Conservation (phyloP, 177 flowering plant species). For the Vitis hybrid region DNA sequence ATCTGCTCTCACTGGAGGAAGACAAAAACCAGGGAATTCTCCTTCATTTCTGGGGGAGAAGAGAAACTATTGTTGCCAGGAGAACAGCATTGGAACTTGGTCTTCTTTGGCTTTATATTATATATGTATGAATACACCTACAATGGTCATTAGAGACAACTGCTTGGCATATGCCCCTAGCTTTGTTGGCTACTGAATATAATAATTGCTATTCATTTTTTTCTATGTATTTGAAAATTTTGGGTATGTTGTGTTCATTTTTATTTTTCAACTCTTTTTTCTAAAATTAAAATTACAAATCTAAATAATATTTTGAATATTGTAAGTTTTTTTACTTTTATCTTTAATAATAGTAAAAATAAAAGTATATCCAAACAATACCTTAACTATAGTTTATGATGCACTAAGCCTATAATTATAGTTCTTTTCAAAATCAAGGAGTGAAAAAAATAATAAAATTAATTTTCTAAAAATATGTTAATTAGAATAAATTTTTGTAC, state of each 20-base stretch:
- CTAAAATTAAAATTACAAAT: not conserved
- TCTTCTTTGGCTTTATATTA: constrained; percentile 45
- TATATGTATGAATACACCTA: constrained; percentile 11
- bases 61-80: not conserved
- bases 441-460: too few species aligned
- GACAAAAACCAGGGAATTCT: constrained; percentile 51
- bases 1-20: constrained; percentile 34
- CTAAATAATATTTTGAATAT: too few species aligned
- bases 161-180: constrained; percentile 16
- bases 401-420: too few species aligned
- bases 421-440: too few species aligned
- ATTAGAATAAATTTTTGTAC: too few species aligned
- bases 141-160: constrained; percentile 7
- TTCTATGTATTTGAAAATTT: not conserved
- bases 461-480: too few species aligned
- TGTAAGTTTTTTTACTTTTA: too few species aligned
- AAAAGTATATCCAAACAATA: too few species aligned
- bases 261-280: not conserved
- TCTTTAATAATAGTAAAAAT: too few species aligned
- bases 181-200: constrained; percentile 2
- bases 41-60: constrained; percentile 36
- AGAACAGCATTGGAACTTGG: constrained; percentile 19
- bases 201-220: not conserved
- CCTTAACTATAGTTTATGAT: too few species aligned
- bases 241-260: not conserved